These are phyloP conservation scores for Colletotrichum aenigma DNA, from an alignment of 2,329 filamentous ascomycete genomes.

Conservation along the genomic window DNA sequence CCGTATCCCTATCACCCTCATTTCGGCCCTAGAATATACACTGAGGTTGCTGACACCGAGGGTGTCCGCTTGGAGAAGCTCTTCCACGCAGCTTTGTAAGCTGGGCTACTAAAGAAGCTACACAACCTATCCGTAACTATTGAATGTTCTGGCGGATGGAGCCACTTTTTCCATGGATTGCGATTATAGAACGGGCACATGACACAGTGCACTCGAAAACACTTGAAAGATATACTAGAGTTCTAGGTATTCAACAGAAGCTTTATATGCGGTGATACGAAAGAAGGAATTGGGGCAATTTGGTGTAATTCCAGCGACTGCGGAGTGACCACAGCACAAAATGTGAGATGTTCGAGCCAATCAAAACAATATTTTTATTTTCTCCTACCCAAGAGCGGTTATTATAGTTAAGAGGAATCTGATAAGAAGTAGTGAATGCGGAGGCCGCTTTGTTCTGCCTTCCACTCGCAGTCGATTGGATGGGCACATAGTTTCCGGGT, in stretches of 20 bases:
- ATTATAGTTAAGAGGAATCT: neutral
- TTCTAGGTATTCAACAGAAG: neutral
- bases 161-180: neutral
- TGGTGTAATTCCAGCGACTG: neutral
- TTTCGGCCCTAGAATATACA: conserved; percentile 18
- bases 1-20: conserved; percentile 30
- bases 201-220: rapidly evolving
- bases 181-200: neutral
- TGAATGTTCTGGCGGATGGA: neutral
- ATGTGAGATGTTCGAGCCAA: neutral
- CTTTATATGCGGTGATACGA: neutral
- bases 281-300: neutral
- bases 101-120: neutral
- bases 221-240: neutral
- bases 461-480: neutral
- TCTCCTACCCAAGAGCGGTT: neutral
- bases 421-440: neutral
- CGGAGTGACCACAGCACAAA: rapidly evolving
- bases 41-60: conserved; percentile 29
- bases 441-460: neutral
- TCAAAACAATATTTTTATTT: neutral
- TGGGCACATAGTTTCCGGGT: neutral
- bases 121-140: neutral
- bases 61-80: conserved; percentile 24
- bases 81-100: conserved; percentile 17